These are phyloP conservation scores for Earliella scabrosa DNA, from an alignment of 1,284 basidiomycete species.

Conservation along the genomic window DNA sequence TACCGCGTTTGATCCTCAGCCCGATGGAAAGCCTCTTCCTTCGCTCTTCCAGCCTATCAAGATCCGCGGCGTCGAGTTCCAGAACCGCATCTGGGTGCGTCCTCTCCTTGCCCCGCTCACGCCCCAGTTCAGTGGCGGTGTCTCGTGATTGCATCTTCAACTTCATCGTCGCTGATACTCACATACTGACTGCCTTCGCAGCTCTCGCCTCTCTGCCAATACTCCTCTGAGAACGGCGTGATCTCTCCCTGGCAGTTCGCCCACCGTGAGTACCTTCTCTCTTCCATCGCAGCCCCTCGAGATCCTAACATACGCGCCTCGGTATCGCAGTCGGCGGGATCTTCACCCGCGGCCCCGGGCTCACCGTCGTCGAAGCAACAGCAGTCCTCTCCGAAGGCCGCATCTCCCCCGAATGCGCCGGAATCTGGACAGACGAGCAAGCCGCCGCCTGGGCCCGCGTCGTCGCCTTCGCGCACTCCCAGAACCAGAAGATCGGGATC, in stretches of 20 bases:
- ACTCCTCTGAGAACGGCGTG: constrained; percentile 68
- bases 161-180: too few relatives aligned
- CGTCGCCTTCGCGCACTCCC: constrained; percentile 68
- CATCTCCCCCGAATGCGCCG: constrained; percentile 69
- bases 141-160: too few relatives aligned
- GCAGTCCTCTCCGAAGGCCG: constrained; percentile 79
- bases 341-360: constrained; percentile 57
- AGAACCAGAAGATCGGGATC: constrained; percentile 68
- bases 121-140: too few relatives aligned
- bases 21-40: constrained; percentile 40
- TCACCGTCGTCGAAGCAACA: constrained; percentile 68
- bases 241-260: constrained; percentile 77
- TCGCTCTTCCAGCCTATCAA: constrained; percentile 67
- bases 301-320: too few relatives aligned
- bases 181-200: neutral
- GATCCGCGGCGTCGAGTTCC: constrained; percentile 62
- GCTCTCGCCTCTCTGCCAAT: constrained; percentile 73
- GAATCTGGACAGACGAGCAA: constrained; percentile 76
- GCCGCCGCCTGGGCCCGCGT: constrained; percentile 65
- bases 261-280: constrained; percentile 50
- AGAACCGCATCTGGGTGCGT: constrained; percentile 65
- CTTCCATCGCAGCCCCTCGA: constrained; percentile 26
- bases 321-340: constrained; percentile 49
- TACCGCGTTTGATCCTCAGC: constrained; percentile 49
- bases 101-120: too few relatives aligned